phyloP scores from a whole-genome alignment of 1,139 yeast genomes.

The Blastobotrys raffinosifermentans region DNA sequence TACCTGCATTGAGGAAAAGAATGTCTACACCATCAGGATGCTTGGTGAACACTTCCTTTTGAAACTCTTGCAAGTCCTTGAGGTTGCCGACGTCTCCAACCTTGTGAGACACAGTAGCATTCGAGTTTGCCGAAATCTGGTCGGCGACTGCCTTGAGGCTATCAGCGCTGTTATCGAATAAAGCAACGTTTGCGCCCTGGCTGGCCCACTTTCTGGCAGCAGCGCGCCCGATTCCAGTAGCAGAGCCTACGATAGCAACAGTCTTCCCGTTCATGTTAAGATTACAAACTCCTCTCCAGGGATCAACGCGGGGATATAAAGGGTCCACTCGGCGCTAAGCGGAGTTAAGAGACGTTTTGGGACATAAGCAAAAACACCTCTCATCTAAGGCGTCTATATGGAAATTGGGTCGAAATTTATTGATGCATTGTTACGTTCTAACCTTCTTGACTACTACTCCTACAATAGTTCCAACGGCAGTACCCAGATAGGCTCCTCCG shows the following conservation, averaged over 20 bases:
- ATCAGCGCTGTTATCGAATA: conserved; percentile 21
- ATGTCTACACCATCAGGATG: conserved; percentile 18
- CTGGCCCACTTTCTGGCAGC: conserved; percentile 25
- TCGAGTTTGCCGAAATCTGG: conserved; percentile 15
- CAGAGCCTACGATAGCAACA: conserved; percentile 24
- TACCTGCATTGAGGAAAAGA: conserved; percentile 26
- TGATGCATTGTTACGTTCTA: neutral
- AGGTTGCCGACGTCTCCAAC: conserved; percentile 21
- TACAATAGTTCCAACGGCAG: conserved; percentile 46
- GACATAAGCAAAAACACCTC: no score
- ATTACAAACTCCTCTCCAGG: no score
- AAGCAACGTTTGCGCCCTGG: conserved; percentile 27
- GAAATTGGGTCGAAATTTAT: no score
- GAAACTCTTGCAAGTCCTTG: conserved; percentile 18
- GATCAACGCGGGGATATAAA: no score
- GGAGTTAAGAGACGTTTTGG: no score
- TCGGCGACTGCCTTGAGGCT: conserved; percentile 16
- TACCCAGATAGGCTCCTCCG: conserved; percentile 73
- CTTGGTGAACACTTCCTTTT: conserved; percentile 17
- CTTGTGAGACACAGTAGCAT: conserved; percentile 13
- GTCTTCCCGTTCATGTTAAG: conserved; percentile 2
- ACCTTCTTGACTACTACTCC: conserved; percentile 19
- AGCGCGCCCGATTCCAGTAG: conserved; percentile 29
- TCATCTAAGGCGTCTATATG: no score
- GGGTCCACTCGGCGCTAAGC: no score